Conservation (phyloP, 345 rosid genomes). For the Chamaenerion angustifolium region DNA sequence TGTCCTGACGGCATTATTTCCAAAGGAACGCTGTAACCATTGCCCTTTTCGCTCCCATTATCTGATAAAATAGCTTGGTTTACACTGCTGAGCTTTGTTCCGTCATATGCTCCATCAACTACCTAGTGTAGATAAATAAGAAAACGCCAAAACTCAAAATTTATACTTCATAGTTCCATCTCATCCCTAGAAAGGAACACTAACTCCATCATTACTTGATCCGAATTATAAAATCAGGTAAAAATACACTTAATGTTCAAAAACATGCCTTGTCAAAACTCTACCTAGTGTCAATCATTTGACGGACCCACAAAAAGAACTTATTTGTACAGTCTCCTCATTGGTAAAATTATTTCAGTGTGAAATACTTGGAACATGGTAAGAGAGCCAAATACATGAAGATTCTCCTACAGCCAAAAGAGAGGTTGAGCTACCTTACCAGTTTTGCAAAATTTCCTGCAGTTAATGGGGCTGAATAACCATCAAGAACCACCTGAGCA, state of each 20-base stretch:
- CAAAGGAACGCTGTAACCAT: slow-evolving; percentile 53
- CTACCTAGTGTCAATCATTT: too few relatives aligned
- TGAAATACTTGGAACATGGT: background rate
- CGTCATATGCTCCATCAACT: slow-evolving; percentile 67
- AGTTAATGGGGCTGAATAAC: slow-evolving; percentile 85
- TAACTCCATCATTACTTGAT: too few relatives aligned
- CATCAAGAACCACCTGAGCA: slow-evolving; percentile 63
- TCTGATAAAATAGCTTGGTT: slow-evolving; percentile 71
- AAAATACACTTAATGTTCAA: too few relatives aligned
- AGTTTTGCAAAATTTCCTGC: slow-evolving; percentile 80
- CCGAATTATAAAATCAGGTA: too few relatives aligned
- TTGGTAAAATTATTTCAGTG: background rate
- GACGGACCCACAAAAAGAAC: too few relatives aligned
- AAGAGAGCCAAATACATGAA: background rate
- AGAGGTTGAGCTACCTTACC: slow-evolving; percentile 77
- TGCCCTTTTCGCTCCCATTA: slow-evolving; percentile 32
- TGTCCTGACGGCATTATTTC: slow-evolving; percentile 89
- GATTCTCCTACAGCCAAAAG: slow-evolving; percentile 6
- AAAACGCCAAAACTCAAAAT: background rate
- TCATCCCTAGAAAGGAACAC: too few relatives aligned
- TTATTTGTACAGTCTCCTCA: too few relatives aligned
- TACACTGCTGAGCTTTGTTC: slow-evolving; percentile 39
- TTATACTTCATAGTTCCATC: too few relatives aligned
- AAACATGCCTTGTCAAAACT: too few relatives aligned
- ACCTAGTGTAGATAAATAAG: slow-evolving; percentile 25